Evolutionary conservation across 495 filamentous ascomycete species (phyloP).

Genomic region (Aspergillus heteromorphus): DNA sequence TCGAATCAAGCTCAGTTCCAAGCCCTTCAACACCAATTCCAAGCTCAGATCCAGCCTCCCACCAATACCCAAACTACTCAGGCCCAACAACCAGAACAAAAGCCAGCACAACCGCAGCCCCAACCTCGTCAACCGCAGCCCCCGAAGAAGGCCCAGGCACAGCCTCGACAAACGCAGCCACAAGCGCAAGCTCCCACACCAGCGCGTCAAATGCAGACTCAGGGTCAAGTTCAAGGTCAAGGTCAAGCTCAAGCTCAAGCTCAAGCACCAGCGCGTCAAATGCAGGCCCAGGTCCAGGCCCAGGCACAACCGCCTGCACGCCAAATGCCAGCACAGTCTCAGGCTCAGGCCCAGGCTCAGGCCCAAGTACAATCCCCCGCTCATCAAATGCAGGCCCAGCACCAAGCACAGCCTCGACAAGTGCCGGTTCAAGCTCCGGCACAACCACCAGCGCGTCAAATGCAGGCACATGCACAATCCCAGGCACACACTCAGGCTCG

Average conservation of each 20-base stretch:
- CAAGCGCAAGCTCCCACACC: neutral
- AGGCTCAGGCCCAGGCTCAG: constrained; percentile 2
- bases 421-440: constrained; percentile 8
- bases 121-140: too few species aligned
- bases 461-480: neutral
- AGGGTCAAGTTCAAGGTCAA: constrained; percentile 1
- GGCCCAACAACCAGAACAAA: neutral
- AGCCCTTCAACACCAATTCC: neutral
- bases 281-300: constrained; percentile 4
- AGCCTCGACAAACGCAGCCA: neutral
- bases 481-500: constrained; percentile 8
- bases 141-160: neutral
- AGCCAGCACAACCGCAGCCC: neutral
- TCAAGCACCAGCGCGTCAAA: constrained; percentile 3
- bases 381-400: neutral
- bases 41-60: neutral
- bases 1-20: neutral
- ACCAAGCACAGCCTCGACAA: constrained; percentile 13
- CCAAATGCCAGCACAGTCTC: neutral
- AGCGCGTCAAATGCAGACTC: neutral
- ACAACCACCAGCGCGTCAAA: constrained; percentile 5
- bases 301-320: neutral
- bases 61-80: neutral
- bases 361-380: neutral
- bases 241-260: neutral